A percentile compares a stretch with the other conserved stretches of the same genome.
phyloP scores from a whole-genome alignment of 257 asterid species.

The Solanum peruvianum region DNA sequence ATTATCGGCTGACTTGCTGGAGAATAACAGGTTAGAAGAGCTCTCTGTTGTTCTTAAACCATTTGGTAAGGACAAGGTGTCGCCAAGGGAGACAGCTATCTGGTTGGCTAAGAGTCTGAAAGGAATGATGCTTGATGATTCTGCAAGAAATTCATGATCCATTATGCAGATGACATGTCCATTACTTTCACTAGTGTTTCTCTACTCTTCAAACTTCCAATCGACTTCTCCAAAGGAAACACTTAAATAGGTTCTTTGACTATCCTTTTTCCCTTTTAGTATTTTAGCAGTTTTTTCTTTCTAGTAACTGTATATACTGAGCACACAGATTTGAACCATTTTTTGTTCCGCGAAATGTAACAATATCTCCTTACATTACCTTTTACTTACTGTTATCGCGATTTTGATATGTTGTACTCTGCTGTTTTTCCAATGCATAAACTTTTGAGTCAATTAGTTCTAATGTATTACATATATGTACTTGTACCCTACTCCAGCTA shows the following conservation, averaged over 20 bases:
- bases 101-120: constrained; percentile 94
- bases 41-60: constrained; percentile 82
- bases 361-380: not conserved
- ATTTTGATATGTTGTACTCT: not conserved
- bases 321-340: not conserved
- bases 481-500: not conserved
- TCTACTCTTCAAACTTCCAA: not conserved
- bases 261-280: not conserved
- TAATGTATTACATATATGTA: not conserved
- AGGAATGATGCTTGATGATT: constrained; percentile 89
- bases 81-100: constrained; percentile 97
- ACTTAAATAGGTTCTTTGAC: not conserved
- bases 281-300: not conserved
- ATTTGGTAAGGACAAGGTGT: constrained; percentile 90
- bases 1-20: constrained; percentile 91
- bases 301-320: not conserved
- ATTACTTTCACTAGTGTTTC: not conserved
- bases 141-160: constrained; percentile 40
- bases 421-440: not conserved
- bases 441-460: not conserved
- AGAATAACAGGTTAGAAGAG: constrained; percentile 79
- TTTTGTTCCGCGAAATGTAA: not conserved
- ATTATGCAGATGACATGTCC: not conserved
- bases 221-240: not conserved
- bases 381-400: not conserved